phyloP scores from a whole-genome alignment of 108 stramenopile genomes.

The Fragilaria radians region DNA sequence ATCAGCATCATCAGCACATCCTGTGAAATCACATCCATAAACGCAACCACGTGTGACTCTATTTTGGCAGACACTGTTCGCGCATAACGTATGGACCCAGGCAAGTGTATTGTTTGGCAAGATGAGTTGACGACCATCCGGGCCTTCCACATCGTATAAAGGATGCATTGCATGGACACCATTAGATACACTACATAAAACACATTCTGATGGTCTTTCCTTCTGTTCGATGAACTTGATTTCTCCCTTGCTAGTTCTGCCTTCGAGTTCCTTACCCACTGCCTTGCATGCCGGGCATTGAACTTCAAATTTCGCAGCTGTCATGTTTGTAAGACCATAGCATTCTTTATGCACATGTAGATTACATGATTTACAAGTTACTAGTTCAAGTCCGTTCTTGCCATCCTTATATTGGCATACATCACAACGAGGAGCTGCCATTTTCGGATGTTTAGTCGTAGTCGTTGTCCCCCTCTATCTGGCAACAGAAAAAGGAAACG shows the following conservation, averaged over 20 bases:
- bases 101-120: conserved; percentile 22
- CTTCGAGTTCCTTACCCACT: conserved; percentile 9
- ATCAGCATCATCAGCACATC: conserved; percentile 12
- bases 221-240: conserved; percentile 3
- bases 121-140: conserved; percentile 31
- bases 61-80: conserved; percentile 10
- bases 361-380: conserved; percentile 13
- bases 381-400: conserved; percentile 4
- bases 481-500: no score
- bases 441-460: no score
- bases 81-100: conserved; percentile 55
- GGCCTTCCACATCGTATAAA: conserved; percentile 31
- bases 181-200: conserved; percentile 22
- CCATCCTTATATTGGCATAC: conserved; percentile 20
- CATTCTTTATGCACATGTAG: conserved; percentile 18
- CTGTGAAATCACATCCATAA: conserved; percentile 15
- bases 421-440: conserved; percentile 9
- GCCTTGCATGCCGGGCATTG: conserved; percentile 18
- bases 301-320: conserved; percentile 8
- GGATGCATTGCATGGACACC: conserved; percentile 50
- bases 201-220: conserved; percentile 28
- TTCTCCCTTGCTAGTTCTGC: not conserved
- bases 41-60: conserved; percentile 12
- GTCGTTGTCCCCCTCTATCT: no score
- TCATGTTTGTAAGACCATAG: conserved; percentile 12